These are phyloP conservation scores for Trichoderma cornu-damae DNA, from an alignment of 2,329 filamentous ascomycete species.

Conservation along the genomic window DNA sequence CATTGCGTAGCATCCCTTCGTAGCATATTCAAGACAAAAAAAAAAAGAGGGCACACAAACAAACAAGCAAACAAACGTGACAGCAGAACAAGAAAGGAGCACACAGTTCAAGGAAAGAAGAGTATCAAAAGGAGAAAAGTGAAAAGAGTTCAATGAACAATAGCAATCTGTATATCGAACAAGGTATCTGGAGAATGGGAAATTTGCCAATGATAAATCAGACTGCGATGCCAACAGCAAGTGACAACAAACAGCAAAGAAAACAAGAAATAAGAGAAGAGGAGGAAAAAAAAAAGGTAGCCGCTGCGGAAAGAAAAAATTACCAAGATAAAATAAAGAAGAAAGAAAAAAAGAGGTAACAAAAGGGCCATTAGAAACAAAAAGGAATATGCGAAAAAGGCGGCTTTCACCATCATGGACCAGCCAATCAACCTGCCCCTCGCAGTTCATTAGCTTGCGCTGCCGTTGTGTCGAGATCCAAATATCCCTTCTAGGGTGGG, in stretches of 20 bases:
- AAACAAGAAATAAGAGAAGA: conserved; percentile 23
- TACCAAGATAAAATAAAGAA: conserved; percentile 18
- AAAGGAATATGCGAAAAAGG: conserved; percentile 26
- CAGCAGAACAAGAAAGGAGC: background rate
- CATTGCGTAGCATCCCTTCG: conserved; percentile 3
- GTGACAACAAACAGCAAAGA: conserved; percentile 18
- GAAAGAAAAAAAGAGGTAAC: conserved; percentile 33
- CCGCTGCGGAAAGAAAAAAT: conserved; percentile 23
- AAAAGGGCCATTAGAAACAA: conserved; percentile 39
- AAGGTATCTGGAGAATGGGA: conserved; percentile 50
- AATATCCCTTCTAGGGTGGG: conserved; percentile 27
- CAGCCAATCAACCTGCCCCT: conserved; percentile 44
- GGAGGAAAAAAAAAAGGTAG: conserved; percentile 19
- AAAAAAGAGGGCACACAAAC: background rate
- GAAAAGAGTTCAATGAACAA: conserved; percentile 15
- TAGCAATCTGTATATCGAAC: conserved; percentile 50
- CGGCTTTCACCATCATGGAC: conserved; percentile 43
- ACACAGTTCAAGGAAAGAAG: conserved; percentile 3
- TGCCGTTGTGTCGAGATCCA: conserved; percentile 30
- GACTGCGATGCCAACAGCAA: conserved; percentile 13
- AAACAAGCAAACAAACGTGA: background rate
- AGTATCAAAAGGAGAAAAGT: background rate
- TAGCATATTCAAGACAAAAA: conserved; percentile 7
- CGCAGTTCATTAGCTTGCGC: conserved; percentile 44
- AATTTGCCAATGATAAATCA: conserved; percentile 23